phyloP scores from a whole-genome alignment of 179 eudicot species.

The Silene noctiflora region DNA sequence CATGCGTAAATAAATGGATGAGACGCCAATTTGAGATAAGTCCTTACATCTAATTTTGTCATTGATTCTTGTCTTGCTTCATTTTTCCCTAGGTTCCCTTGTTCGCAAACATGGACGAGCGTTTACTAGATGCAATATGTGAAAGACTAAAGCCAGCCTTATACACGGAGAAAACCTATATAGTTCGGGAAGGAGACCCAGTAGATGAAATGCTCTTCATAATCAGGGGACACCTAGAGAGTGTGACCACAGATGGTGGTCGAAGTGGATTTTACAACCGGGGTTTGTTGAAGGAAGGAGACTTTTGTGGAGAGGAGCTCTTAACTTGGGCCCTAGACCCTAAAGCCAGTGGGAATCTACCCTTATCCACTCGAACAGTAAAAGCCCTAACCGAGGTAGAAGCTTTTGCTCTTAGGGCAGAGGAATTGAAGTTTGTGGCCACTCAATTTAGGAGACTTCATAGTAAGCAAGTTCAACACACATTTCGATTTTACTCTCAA shows the following conservation, averaged over 20 bases:
- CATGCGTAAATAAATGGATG: no score
- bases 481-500: conserved; percentile 57
- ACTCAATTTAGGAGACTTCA: conserved; percentile 52
- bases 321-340: conserved; percentile 60
- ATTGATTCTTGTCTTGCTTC: not conserved
- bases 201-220: conserved; percentile 55
- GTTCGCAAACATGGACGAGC: conserved; percentile 52
- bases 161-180: conserved; percentile 41
- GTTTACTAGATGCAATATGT: conserved; percentile 45
- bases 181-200: conserved; percentile 49
- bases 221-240: conserved; percentile 49
- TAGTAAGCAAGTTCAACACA: conserved; percentile 56
- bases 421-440: conserved; percentile 49
- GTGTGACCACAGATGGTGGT: conserved; percentile 62
- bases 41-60: not conserved
- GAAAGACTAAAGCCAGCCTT: conserved; percentile 44
- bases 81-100: conserved; percentile 34
- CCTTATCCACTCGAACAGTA: conserved; percentile 50
- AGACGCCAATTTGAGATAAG: not conserved
- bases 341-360: conserved; percentile 41
- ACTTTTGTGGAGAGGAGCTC: conserved; percentile 57
- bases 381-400: conserved; percentile 53
- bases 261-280: conserved; percentile 55
- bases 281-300: conserved; percentile 49
- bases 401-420: conserved; percentile 48